A percentile compares a stretch with the other conserved stretches of the same genome.
These are phyloP conservation scores for Leishmania turanica DNA, from an alignment of 208 protist species.

Conservation along the genomic window DNA sequence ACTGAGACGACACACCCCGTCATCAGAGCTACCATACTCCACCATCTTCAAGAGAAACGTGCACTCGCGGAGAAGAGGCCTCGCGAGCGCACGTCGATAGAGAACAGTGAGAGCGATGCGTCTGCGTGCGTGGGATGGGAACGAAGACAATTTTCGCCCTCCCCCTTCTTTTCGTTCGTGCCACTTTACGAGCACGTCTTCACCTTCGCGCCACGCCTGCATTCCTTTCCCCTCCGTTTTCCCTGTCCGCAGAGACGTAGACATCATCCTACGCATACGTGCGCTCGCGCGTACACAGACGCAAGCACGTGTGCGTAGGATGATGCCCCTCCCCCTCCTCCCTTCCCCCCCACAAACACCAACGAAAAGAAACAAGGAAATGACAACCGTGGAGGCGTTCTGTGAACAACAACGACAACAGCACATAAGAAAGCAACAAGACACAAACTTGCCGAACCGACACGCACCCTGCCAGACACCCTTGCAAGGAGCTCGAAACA, in stretches of 20 bases:
- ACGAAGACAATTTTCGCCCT: background rate
- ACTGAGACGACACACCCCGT: background rate
- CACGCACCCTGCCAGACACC: background rate
- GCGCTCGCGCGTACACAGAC: background rate
- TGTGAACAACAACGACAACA: background rate
- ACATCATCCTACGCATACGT: background rate
- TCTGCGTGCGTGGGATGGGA: background rate
- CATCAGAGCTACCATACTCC: background rate
- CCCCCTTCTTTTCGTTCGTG: background rate
- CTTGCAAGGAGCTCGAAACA: background rate
- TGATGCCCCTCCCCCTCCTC: background rate
- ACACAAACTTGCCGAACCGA: background rate
- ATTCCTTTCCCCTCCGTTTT: background rate
- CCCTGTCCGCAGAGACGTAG: background rate
- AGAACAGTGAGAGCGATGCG: background rate
- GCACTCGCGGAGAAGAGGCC: background rate
- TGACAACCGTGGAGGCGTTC: background rate
- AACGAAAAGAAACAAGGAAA: background rate
- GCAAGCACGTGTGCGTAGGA: background rate
- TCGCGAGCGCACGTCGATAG: background rate
- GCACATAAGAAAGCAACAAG: background rate
- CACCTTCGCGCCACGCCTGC: background rate
- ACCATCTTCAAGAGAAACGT: background rate
- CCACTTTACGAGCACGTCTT: background rate
- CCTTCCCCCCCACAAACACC: too few species aligned